A percentile compares a stretch with the other conserved stretches of the same genome.
These are phyloP conservation scores for Ceratocystis huliohia DNA, from an alignment of 2,329 filamentous ascomycete species.

Conservation along the genomic window DNA sequence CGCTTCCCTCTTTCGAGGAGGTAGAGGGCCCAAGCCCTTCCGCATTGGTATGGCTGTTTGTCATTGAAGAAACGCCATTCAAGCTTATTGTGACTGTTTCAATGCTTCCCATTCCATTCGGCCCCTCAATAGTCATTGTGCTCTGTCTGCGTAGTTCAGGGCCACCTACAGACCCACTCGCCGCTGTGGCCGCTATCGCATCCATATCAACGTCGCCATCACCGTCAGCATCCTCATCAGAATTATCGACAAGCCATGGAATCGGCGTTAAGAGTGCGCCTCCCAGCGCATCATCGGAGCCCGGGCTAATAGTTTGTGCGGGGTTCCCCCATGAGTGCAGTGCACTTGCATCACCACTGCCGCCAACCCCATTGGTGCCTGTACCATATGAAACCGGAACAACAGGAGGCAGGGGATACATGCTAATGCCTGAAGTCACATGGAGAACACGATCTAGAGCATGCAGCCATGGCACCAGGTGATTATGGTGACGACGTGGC, in stretches of 20 bases:
- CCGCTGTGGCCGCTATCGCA: conserved; percentile 9
- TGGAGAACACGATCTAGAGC: conserved; percentile 83
- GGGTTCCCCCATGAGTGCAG: conserved; percentile 36
- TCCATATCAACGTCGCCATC: conserved; percentile 20
- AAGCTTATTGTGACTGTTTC: conserved; percentile 69
- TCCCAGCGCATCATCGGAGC: conserved; percentile 77
- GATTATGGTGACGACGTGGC: conserved; percentile 68
- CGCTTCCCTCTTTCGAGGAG: conserved; percentile 21
- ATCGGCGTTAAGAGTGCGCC: conserved; percentile 89
- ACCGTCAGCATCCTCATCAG: conserved; percentile 26
- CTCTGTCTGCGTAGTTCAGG: conserved; percentile 55
- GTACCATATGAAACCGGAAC: conserved; percentile 51
- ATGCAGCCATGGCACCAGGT: conserved; percentile 72
- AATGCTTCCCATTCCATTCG: conserved; percentile 64
- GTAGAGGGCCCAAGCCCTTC: neutral
- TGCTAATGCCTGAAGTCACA: conserved; percentile 68
- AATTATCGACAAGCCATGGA: conserved; percentile 58
- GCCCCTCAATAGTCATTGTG: conserved; percentile 69
- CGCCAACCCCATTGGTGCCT: conserved; percentile 33
- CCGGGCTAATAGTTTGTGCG: conserved; percentile 41
- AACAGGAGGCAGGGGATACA: conserved; percentile 65
- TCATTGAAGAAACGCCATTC: conserved; percentile 51
- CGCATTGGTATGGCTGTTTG: neutral
- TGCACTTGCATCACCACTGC: conserved; percentile 24
- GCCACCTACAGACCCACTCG: conserved; percentile 14